Percentiles rank a stretch among this genome's conserved stretches.
Evolutionary conservation across 2,329 filamentous ascomycete species (phyloP).

Genomic region (Penicillium sumatraense): DNA sequence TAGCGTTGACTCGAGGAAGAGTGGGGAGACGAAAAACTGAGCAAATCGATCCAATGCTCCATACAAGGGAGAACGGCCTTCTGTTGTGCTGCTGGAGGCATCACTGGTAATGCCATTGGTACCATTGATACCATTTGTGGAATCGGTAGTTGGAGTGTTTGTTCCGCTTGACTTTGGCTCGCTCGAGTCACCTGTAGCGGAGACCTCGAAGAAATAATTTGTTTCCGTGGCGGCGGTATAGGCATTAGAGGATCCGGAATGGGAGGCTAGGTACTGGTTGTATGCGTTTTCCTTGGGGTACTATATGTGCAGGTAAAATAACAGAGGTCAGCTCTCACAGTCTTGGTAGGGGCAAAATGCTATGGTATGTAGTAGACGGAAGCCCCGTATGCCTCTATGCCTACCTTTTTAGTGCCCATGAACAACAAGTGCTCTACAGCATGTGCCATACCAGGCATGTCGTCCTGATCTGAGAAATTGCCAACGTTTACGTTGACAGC

Average conservation of each 20-base stretch:
- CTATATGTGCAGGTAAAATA: constrained; percentile 42
- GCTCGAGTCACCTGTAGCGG: constrained; percentile 67
- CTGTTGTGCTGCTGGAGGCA: constrained; percentile 26
- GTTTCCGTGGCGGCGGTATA: constrained; percentile 93
- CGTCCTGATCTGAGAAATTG: constrained; percentile 87
- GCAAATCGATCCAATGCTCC: constrained; percentile 89
- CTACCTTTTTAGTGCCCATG: constrained; percentile 94
- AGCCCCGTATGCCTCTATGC: constrained; percentile 20
- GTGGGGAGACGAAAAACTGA: constrained; percentile 87
- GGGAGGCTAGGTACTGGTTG: constrained; percentile 85
- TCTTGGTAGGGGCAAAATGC: not conserved
- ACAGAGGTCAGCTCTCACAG: constrained; percentile 9
- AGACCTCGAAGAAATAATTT: constrained; percentile 97
- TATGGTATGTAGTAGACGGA: too few species aligned
- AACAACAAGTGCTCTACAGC: constrained; percentile 95
- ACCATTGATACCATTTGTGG: constrained; percentile 30
- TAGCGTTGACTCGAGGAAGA: constrained; percentile 82
- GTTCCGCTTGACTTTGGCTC: constrained; percentile 32
- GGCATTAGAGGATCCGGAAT: constrained; percentile 92
- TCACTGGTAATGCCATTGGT: constrained; percentile 21
- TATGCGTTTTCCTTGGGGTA: constrained; percentile 96
- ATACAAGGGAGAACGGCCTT: constrained; percentile 64
- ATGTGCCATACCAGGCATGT: constrained; percentile 94
- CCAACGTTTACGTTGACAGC: constrained; percentile 95
- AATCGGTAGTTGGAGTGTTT: constrained; percentile 31